Evolutionary conservation across 352 stramenopile species (phyloP).

Genomic region (Globisporangium ultimum): DNA sequence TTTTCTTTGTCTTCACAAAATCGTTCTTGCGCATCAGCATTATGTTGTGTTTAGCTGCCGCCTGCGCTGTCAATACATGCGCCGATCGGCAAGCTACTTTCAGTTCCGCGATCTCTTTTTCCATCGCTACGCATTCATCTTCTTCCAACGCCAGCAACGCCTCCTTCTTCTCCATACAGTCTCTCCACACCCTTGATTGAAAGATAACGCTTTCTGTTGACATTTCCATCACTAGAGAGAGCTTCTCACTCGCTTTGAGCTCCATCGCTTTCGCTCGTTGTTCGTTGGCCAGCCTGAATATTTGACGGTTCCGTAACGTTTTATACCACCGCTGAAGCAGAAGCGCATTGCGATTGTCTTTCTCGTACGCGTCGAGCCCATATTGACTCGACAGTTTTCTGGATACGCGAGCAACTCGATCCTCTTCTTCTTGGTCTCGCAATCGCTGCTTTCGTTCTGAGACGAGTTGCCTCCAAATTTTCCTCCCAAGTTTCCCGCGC

Average conservation of each 20-base stretch:
- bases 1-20: slow-evolving; percentile 21
- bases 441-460: slow-evolving; percentile 34
- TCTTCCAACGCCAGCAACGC: slow-evolving; percentile 44
- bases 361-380: slow-evolving; percentile 42
- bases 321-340: slow-evolving; percentile 67
- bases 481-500: slow-evolving; percentile 52
- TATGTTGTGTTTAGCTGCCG: slow-evolving; percentile 29
- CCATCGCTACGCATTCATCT: slow-evolving; percentile 29
- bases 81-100: slow-evolving; percentile 38
- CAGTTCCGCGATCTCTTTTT: slow-evolving; percentile 47
- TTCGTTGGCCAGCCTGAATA: slow-evolving; percentile 42
- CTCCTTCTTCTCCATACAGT: slow-evolving; percentile 50
- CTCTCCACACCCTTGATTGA: slow-evolving; percentile 65
- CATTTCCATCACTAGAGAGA: slow-evolving; percentile 24
- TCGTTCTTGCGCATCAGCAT: slow-evolving; percentile 35
- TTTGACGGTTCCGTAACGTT: slow-evolving; percentile 50
- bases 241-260: slow-evolving; percentile 27
- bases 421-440: slow-evolving; percentile 50
- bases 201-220: slow-evolving; percentile 49
- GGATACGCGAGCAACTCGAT: slow-evolving; percentile 54
- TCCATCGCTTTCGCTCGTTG: slow-evolving; percentile 19
- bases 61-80: slow-evolving; percentile 34
- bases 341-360: slow-evolving; percentile 27
- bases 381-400: slow-evolving; percentile 60
- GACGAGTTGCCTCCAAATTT: slow-evolving; percentile 53